Evolutionary conservation across 805 yeast genomes (phyloP), one percentile per base, ranked within the genome.

Genomic region (Suhomyces pyralidae): DNA sequence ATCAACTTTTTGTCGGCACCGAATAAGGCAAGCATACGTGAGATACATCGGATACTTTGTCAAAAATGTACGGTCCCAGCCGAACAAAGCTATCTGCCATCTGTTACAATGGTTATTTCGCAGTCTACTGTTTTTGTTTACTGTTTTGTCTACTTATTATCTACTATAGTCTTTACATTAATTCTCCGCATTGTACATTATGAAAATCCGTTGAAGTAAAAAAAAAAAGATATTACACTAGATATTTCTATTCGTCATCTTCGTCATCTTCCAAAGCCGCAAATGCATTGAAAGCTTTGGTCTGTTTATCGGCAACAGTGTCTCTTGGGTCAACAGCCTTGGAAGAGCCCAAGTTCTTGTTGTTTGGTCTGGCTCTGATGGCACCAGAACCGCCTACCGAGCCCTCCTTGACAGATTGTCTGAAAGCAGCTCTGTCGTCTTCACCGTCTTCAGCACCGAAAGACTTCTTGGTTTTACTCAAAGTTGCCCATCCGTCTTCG

Each of bases 401-500:
- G 20, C 55, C 55, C 53, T 82, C 85, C 65, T 78, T 80, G 50
- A 76, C 63, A 53, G 75, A 64, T 55, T 79, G 81, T 62, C 78
- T 73, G 61, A 75, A 74, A 47, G 72, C 65, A 49, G 71, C 68
- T 55, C 77, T 77, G 54, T 80, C 84, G 25, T 76, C 82, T 44
- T 67, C 78, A 19, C 14, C 42, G 17, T 76, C 82, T 52, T 78
- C 81, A 36, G 72, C 70, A 59, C 82, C 83, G 53, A 81, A 77
- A 12, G 79, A 72, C 53, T 75, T 75, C 60, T 73, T 46, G 74
- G 71, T 60, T 76, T 74, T 50, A 49, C 77, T 71, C 57, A 80
- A 70, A 20, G 93, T 85, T 53, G 87, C 87, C 93, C 94, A 88
- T 45, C 96, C 96, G 56, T 88, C 93, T 53, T 84, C 87, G 64